phyloP scores from a whole-genome alignment of 2,329 filamentous ascomycete genomes.

The Xylaria hypoxylon region DNA sequence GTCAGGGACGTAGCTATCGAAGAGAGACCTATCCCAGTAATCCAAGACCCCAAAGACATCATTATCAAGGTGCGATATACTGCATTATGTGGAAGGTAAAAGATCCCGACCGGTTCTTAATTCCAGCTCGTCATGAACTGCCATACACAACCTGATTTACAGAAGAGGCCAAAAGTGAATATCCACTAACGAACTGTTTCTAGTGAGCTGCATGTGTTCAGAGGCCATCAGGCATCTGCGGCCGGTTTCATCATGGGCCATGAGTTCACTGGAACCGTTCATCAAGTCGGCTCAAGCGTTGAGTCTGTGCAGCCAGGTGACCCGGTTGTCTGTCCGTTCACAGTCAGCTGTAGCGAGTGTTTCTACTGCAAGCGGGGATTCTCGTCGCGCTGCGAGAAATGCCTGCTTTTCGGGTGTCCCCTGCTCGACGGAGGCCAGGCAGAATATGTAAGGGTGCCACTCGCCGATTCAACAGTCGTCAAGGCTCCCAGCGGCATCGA shows the following conservation, averaged over 20 bases:
- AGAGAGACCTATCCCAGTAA: constrained; percentile 32
- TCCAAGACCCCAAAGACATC: constrained; percentile 34
- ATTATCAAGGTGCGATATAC: constrained; percentile 38
- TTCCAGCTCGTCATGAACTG: neutral
- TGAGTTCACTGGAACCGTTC: constrained; percentile 36
- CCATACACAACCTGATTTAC: too few species aligned
- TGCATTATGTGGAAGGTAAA: constrained; percentile 37
- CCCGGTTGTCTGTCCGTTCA: constrained; percentile 36
- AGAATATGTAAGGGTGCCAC: constrained; percentile 37
- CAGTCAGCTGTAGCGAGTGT: constrained; percentile 38
- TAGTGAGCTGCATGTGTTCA: constrained; percentile 37
- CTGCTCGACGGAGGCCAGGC: constrained; percentile 38
- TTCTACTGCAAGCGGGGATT: constrained; percentile 35
- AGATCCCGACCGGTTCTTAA: neutral
- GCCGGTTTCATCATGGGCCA: constrained; percentile 39
- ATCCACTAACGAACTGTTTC: neutral
- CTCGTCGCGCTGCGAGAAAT: constrained; percentile 37
- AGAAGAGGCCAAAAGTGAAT: neutral
- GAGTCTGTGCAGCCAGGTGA: constrained; percentile 28
- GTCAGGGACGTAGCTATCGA: constrained; percentile 30
- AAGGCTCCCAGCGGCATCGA: constrained; percentile 32
- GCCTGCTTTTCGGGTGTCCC: constrained; percentile 35
- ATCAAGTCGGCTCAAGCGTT: constrained; percentile 27
- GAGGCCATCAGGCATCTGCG: constrained; percentile 36
- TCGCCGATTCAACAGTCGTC: constrained; percentile 35